Conservation (phyloP, 306 rosid genomes). For the Casuarina cunninghamiana region DNA sequence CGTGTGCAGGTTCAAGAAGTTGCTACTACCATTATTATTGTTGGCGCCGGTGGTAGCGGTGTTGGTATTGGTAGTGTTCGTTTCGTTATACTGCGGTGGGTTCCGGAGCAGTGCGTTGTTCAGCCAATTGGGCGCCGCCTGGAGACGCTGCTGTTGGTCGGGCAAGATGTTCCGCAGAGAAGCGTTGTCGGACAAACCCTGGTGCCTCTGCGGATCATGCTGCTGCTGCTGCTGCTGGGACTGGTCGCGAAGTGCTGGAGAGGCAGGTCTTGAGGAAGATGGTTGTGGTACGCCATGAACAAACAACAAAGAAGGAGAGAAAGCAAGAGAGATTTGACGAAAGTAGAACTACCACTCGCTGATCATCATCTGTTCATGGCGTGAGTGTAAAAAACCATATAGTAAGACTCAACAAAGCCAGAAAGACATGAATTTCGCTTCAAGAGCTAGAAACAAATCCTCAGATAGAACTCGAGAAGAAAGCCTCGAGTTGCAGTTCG, state of each 20-base stretch:
- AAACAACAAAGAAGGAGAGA: background rate
- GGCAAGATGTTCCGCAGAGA: slow-evolving; percentile 33
- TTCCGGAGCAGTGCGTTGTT: slow-evolving; percentile 90
- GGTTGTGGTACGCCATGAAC: slow-evolving; percentile 84
- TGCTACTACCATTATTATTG: slow-evolving; percentile 13
- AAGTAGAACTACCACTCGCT: background rate
- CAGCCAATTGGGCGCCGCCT: slow-evolving; percentile 93
- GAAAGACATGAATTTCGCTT: background rate
- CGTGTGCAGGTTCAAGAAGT: slow-evolving; percentile 85
- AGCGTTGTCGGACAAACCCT: slow-evolving; percentile 28
- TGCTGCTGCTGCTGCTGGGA: slow-evolving; percentile 44
- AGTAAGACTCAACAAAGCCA: background rate
- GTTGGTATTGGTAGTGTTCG: slow-evolving; percentile 20
- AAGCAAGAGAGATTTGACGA: background rate
- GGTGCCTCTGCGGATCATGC: slow-evolving; percentile 17
- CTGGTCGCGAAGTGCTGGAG: slow-evolving; percentile 71
- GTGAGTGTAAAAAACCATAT: background rate
- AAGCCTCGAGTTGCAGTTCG: no score
- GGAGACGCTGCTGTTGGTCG: slow-evolving; percentile 53
- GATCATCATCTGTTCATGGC: slow-evolving; percentile 24
- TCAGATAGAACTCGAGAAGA: background rate
- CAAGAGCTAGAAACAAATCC: background rate
- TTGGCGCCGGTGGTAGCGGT: slow-evolving; percentile 1
- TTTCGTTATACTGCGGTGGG: slow-evolving; percentile 43
- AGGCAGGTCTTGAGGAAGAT: slow-evolving; percentile 68